Percentiles rank a stretch among this genome's conserved stretches.
Conservation (phyloP, 495 filamentous ascomycete species). For the Antarctomyces pellizariae region DNA sequence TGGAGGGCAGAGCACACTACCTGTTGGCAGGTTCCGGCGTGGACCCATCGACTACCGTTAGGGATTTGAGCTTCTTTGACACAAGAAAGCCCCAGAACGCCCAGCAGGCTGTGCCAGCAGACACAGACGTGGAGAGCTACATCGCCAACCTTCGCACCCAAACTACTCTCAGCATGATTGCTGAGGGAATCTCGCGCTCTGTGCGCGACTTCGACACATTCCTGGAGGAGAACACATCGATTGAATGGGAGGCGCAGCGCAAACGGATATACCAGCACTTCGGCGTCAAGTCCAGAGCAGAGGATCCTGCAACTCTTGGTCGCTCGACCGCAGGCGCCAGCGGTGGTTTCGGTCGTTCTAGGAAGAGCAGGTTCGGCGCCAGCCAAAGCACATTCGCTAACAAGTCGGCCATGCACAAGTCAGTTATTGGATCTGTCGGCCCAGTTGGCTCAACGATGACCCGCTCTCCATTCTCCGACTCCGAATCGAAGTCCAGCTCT, state of each 20-base stretch:
- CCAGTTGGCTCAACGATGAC: constrained; percentile 26
- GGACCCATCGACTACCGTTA: constrained; percentile 49
- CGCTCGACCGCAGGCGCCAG: constrained; percentile 17
- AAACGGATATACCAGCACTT: constrained; percentile 90
- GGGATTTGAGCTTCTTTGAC: constrained; percentile 42
- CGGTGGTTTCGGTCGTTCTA: constrained; percentile 27
- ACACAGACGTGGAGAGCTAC: constrained; percentile 66
- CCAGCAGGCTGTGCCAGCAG: constrained; percentile 18
- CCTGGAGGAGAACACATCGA: constrained; percentile 77
- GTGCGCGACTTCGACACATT: constrained; percentile 79
- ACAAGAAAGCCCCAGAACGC: constrained; percentile 15
- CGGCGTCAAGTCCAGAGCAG: constrained; percentile 44
- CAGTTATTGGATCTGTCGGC: constrained; percentile 59
- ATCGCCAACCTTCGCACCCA: constrained; percentile 67
- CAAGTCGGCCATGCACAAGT: constrained; percentile 45
- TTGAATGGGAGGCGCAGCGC: constrained; percentile 88
- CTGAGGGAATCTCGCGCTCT: constrained; percentile 65
- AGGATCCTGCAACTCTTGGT: constrained; percentile 29
- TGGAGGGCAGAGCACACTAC: constrained; percentile 56
- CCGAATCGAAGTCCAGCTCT: constrained; percentile 27
- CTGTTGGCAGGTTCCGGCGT: constrained; percentile 79
- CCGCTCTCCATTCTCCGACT: constrained; percentile 40
- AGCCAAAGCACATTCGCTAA: constrained; percentile 15
- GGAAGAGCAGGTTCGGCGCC: constrained; percentile 19
- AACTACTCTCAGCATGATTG: constrained; percentile 74